Base-by-base conservation (phyloP, 2,329 filamentous ascomycete genomes). In the Exophiala alcalophila region DNA sequence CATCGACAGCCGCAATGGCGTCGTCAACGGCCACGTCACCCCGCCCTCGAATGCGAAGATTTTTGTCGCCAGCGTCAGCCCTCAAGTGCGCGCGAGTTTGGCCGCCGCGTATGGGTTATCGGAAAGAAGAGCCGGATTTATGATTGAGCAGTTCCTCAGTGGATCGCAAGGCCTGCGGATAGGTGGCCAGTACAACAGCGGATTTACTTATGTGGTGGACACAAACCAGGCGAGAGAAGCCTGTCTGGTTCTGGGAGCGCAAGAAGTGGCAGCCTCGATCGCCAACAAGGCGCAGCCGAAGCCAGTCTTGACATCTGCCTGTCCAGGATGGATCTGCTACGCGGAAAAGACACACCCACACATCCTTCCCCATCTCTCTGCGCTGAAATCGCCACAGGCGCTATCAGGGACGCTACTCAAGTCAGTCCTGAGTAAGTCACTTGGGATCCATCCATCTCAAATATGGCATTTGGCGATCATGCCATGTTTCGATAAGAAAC, bases 401-500 rank as follows among this genome's bases (percentile, higher is more conserved):
- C 68, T 98, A 38, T 84, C 86, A 52, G 92, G 92, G 9, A 96
- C 89, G 0, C 74, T 97, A 28, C 64, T 98, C 41, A 98, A 98
- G 66, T 91, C 88, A 1, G 79, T 85, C 0, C 69, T 98, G 24
- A 88, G 84, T 64, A 80, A 78, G 54, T 76, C 71, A 38, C 75
- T 90, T 49, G 79, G 79, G 23, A 80, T 96, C 34, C 66, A 83
- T 1, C 84, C 89, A 0, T 81, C 83, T 50, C 80, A 82, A 55
- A 89, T 98, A 61, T 98, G 91, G 87, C 91, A 97, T 65, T 67
- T 97, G 39, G 88, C 91, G 9, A 76, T 98, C 31, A 98, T 98
- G 92, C 92, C 92, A 14, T 98, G 92, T 65, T 97, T 98, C 64
- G 92, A 98, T 65, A 98, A 98, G 72, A 98, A 98, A 65, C 77